Base-by-base conservation (phyloP, 805 yeast species). In the Cyberlindnera lachancei region DNA sequence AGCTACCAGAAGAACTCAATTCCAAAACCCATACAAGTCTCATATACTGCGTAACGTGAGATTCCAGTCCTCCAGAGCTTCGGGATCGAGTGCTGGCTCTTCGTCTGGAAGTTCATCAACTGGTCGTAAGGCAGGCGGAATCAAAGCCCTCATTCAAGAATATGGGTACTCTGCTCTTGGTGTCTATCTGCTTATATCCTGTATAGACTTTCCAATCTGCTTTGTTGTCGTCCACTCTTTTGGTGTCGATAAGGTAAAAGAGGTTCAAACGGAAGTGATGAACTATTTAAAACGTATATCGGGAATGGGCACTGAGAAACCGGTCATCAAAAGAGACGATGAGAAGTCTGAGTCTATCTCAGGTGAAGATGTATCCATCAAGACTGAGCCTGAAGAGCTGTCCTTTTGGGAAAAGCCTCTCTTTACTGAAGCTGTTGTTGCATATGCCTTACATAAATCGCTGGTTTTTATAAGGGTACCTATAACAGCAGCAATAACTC, bases 81-180 rank as follows among this genome's bases (percentile, higher is more conserved):
- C 27, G 15, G 25, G 25, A 11, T 15, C 31, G n/a, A 23, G 26
- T 11, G 14, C 19, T 12, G 21, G 21, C 21, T 16, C 21, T 19
- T 10, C 7, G 10, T 7, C 10, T 8, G 21, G 10, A 19, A 10
- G 21, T 10, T 19, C 21, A 19, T 7, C 7, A 10, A 19, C 10
- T 19, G 21, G 21, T 10, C 21, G 21, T 19, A 53, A 48, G 27
- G 48, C 46, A 6, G 24, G 35, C 8, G 62, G 64, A 4, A 45
- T 64, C 23, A 84, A 75, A 54, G 78, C 72, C 9, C 64, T 92
- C 41, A 69, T 83, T 49, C 79, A 82, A 51, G 80, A 83, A 51
- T 92, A 92, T 55, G 98, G 98, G 0, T 86, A 81, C 63, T 74
- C 94, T 13, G 96, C 95, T 0, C 60, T 90, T 11, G 95, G 86